These are phyloP conservation scores for Hydrangea macrophylla DNA, from an alignment of 148 eudicot genomes.

Conservation along the genomic window DNA sequence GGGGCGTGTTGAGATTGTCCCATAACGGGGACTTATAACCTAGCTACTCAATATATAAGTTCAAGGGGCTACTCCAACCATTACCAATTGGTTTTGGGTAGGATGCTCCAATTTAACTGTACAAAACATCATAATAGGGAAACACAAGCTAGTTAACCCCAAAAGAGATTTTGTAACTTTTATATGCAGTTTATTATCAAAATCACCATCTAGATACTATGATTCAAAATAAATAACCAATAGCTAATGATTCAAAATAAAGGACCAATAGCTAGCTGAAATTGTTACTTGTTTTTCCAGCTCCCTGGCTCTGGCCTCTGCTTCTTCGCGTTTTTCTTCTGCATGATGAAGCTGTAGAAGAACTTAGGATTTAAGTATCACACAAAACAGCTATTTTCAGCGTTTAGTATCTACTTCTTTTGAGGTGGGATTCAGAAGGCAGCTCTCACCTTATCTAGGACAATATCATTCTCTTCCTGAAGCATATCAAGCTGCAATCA, in stretches of 20 bases:
- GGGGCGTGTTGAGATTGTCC: no score
- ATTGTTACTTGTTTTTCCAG: constrained; percentile 83
- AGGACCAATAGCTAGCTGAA: constrained; percentile 11
- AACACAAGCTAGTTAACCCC: background rate
- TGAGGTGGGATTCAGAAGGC: constrained; percentile 2
- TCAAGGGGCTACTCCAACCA: no score
- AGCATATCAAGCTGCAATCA: constrained; percentile 93
- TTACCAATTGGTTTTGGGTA: no score
- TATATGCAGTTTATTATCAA: background rate
- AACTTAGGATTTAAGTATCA: constrained; percentile 18
- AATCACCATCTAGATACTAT: background rate
- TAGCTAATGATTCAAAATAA: background rate
- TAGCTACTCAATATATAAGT: no score
- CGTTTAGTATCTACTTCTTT: background rate
- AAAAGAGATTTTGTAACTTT: background rate
- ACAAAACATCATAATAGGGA: no score
- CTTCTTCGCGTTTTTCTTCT: constrained; percentile 80
- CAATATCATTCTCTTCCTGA: constrained; percentile 88
- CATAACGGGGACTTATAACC: no score
- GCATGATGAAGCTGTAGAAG: constrained; percentile 71
- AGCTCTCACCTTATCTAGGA: constrained; percentile 68
- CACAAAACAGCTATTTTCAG: background rate
- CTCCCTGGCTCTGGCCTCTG: constrained; percentile 88
- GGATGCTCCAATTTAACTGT: no score
- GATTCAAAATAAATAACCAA: no score